Base-by-base conservation (phyloP, 345 rosid genomes). In the Trapa bicornis region DNA sequence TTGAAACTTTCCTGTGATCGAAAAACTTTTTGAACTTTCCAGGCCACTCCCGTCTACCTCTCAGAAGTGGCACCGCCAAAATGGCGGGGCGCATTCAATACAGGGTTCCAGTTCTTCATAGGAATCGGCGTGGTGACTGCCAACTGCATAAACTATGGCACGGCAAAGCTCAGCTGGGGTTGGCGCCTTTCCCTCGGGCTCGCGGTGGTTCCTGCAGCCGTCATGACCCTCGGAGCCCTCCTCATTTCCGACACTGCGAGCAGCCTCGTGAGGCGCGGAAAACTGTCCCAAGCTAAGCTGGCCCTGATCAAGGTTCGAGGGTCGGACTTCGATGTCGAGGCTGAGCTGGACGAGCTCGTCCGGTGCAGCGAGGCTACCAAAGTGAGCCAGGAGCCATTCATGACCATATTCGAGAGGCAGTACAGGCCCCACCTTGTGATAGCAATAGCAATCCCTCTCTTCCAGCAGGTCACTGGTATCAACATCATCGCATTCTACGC, bases 101-200 rank as follows among this genome's bases (percentile, higher is more conserved):
- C 87, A 1, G 96, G 91, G 29, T 88, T 89, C 78, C 90, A 86
- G 42, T 89, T 88, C 74, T 89, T 89, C 83, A 67, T 88, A 2
- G 89, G 87, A 35, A 58, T 83, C 0, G 98, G 96, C 5, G 93
- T 88, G 13, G 85, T 92, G 8, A 75, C 75, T 37, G 76, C 98
- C 68, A 89, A 81, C 70, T 71, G 80, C 67, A 80, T 88, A 61
- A 89, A 88, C 78, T 92, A 54, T 32, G 79, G 29, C 63, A 82
- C 85, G 0, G 83, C 87, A 15, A 84, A 79, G 68, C 83, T 54
- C 78, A 80, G 61, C 48, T 79, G 83, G 81, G 96, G 97, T 13
- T 88, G 96, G 94, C 93, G 92, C 12, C 74, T 92, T 64, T 84
- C 96, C n/a, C 85, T 92, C 0, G 98, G 97, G 37, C 83, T 86